phyloP scores from a whole-genome alignment of 805 yeast genomes.

The Suhomyces canberraensis region DNA sequence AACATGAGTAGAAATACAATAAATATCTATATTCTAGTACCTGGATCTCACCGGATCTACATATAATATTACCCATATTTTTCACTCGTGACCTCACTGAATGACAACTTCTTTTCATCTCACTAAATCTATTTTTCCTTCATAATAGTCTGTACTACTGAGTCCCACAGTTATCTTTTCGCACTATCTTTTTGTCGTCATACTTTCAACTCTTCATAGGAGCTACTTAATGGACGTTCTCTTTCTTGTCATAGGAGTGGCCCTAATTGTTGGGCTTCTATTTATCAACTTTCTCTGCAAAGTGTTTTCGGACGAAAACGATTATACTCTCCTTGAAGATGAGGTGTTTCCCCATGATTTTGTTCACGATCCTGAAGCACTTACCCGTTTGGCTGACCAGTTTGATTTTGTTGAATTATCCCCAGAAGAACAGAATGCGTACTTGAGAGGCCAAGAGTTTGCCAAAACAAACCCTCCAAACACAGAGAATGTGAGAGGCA shows the following conservation, averaged over 20 bases:
- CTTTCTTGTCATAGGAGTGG: background rate
- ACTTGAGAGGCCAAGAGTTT: constrained; percentile 35
- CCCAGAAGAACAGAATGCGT: constrained; percentile 41
- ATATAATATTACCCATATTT: too few relatives aligned
- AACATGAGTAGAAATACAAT: too few relatives aligned
- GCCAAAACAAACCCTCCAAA: constrained; percentile 29
- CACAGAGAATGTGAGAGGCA: constrained; percentile 30
- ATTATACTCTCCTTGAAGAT: constrained; percentile 4
- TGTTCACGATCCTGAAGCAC: constrained; percentile 38
- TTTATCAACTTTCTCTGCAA: constrained; percentile 1
- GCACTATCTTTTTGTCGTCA: too few relatives aligned
- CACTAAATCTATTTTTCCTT: too few relatives aligned
- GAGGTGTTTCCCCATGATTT: constrained; percentile 32
- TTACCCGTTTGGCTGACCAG: constrained; percentile 33
- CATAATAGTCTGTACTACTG: too few relatives aligned
- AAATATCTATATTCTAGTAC: too few relatives aligned
- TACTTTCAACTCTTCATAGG: too few relatives aligned
- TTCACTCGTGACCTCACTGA: too few relatives aligned
- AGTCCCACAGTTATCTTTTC: too few relatives aligned
- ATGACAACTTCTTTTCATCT: too few relatives aligned
- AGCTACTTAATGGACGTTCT: background rate
- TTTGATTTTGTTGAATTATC: constrained; percentile 34
- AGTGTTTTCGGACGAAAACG: constrained; percentile 1
- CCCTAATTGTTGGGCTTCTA: background rate
- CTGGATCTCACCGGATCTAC: too few relatives aligned